A percentile compares a stretch with the other conserved stretches of the same genome.
Conservation (phyloP, 1,284 basidiomycete species). For the Rhodofomes roseus region DNA sequence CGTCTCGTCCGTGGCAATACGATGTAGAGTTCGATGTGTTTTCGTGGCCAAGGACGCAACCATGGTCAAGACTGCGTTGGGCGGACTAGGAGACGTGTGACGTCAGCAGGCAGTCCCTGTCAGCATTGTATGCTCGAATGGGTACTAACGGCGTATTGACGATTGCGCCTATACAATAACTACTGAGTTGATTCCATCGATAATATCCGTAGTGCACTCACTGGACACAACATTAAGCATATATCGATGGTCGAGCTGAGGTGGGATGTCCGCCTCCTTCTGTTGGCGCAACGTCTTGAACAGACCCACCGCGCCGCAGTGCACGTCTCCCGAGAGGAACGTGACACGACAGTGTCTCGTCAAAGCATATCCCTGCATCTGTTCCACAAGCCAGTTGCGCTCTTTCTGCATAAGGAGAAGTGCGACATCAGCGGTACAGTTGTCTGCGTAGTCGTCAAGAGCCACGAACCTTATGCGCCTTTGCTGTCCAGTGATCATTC, state of each 20-base stretch:
- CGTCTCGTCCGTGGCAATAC: conserved; percentile 75
- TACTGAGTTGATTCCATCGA: not conserved
- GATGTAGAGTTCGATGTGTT: conserved; percentile 80
- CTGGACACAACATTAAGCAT: conserved; percentile 85
- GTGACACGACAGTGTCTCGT: conserved; percentile 65
- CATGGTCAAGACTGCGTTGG: conserved; percentile 74
- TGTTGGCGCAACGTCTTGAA: conserved; percentile 63
- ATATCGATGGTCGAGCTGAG: conserved; percentile 70
- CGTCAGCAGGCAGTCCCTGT: not conserved
- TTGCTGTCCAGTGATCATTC: conserved; percentile 91
- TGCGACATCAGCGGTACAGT: not conserved
- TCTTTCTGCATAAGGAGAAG: conserved; percentile 56
- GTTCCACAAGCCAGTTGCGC: conserved; percentile 85
- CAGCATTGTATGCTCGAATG: not conserved
- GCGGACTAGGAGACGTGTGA: conserved; percentile 41
- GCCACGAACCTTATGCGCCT: conserved; percentile 63
- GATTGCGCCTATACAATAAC: conserved; percentile 56
- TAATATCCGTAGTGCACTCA: conserved; percentile 28
- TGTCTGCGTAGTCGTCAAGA: not conserved
- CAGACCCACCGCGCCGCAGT: conserved; percentile 80
- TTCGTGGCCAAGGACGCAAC: conserved; percentile 80
- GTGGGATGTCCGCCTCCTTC: conserved; percentile 48
- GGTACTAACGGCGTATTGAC: conserved; percentile 73
- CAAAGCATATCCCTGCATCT: conserved; percentile 69
- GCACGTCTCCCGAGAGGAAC: conserved; percentile 91